phyloP scores from a whole-genome alignment of 306 rosid species.

The Lathyrus tuberosus region DNA sequence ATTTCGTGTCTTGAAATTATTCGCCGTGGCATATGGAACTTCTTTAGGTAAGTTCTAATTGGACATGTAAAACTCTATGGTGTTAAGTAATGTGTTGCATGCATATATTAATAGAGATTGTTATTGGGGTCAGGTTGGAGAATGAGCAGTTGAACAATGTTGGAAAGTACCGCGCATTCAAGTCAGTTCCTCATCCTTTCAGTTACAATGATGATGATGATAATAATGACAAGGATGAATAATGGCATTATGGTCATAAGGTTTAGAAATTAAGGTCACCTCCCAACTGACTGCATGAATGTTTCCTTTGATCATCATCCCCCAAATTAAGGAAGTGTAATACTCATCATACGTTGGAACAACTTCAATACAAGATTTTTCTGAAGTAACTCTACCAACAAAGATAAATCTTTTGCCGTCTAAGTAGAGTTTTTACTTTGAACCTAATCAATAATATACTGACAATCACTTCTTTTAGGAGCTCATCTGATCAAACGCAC shows the following conservation, averaged over 20 bases:
- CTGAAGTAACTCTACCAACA: too few relatives aligned
- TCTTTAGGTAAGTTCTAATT: slow-evolving; percentile 56
- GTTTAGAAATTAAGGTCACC: too few relatives aligned
- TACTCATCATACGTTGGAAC: too few relatives aligned
- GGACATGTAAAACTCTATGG: neutral
- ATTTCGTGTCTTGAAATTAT: slow-evolving; percentile 61
- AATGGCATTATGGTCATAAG: slow-evolving; percentile 23
- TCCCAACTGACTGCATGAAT: too few relatives aligned
- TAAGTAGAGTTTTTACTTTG: too few relatives aligned
- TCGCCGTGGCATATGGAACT: slow-evolving; percentile 81
- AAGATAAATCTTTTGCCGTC: too few relatives aligned
- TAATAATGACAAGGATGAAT: slow-evolving; percentile 46
- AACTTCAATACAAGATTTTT: too few relatives aligned
- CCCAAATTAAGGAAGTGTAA: too few relatives aligned
- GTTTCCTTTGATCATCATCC: too few relatives aligned
- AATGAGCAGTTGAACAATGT: slow-evolving; percentile 78
- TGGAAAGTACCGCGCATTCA: slow-evolving; percentile 69
- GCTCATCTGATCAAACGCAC: too few relatives aligned
- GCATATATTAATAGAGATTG: neutral
- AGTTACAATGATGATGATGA: slow-evolving; percentile 45
- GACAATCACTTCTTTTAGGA: too few relatives aligned
- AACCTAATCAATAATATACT: too few relatives aligned
- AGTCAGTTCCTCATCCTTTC: slow-evolving; percentile 73
- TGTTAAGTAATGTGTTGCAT: neutral
- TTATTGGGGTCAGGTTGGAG: slow-evolving; percentile 58